phyloP scores from a whole-genome alignment of 2,329 filamentous ascomycete genomes.

The Exophiala xenobiotica region DNA sequence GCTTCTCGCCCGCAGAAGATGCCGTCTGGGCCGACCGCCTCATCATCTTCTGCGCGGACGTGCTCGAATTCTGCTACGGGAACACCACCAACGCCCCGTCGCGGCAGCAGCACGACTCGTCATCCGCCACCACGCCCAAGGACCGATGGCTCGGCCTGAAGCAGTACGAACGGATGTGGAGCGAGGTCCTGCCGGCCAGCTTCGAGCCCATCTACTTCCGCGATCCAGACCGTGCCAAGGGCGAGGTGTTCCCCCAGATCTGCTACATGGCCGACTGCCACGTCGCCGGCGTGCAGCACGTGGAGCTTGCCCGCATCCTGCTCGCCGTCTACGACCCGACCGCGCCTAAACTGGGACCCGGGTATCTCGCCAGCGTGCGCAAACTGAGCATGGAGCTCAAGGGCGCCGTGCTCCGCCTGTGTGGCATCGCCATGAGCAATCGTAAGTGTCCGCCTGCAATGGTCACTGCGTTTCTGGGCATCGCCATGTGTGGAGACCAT shows the following conservation, averaged over 20 bases:
- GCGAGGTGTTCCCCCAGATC: constrained; percentile 56
- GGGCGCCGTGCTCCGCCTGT: constrained; percentile 52
- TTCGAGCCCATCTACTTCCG: constrained; percentile 57
- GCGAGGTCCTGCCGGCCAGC: constrained; percentile 41
- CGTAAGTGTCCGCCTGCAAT: constrained; percentile 56
- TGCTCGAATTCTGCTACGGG: constrained; percentile 61
- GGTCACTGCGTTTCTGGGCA: constrained; percentile 42
- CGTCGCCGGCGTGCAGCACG: constrained; percentile 61
- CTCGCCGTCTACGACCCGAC: constrained; percentile 57
- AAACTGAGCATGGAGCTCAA: constrained; percentile 32
- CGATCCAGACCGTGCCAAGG: constrained; percentile 37
- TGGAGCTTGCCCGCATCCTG: constrained; percentile 58
- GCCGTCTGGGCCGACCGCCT: constrained; percentile 55
- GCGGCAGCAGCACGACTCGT: constrained; percentile 38
- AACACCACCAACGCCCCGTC: constrained; percentile 4
- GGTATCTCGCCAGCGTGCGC: constrained; percentile 22
- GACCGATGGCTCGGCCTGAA: constrained; percentile 48
- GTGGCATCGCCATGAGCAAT: constrained; percentile 60
- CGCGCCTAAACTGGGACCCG: constrained; percentile 50
- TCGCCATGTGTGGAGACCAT: constrained; percentile 37
- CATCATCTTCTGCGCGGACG: constrained; percentile 61
- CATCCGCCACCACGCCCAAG: constrained; percentile 38
- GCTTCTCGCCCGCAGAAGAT: constrained; percentile 36
- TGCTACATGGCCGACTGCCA: constrained; percentile 59
- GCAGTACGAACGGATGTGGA: constrained; percentile 15